phyloP scores from a whole-genome alignment of 441 rosid species.

The Gossypium laxum region DNA sequence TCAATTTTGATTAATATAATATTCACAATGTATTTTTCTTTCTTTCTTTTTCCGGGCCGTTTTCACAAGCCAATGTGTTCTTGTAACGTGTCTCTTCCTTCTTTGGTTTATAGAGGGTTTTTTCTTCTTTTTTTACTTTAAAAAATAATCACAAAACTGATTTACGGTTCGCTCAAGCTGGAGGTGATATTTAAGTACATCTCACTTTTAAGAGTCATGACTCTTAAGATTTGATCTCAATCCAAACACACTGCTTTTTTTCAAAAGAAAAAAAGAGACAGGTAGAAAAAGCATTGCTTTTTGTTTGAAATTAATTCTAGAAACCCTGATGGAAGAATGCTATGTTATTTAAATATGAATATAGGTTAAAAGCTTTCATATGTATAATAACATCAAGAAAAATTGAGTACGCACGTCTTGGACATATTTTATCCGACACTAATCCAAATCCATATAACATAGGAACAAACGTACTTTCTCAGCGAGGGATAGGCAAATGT shows the following conservation, averaged over 20 bases:
- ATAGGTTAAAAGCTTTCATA: neutral
- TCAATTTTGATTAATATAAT: neutral
- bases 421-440: neutral
- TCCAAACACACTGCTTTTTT: too few relatives aligned
- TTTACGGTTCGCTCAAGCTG: too few relatives aligned
- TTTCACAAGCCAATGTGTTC: slow-evolving; percentile 6
- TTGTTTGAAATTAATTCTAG: neutral
- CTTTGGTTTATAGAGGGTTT: neutral
- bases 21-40: too few relatives aligned
- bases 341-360: neutral
- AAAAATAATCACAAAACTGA: too few relatives aligned
- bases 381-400: too few relatives aligned
- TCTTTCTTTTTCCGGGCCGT: slow-evolving; percentile 5
- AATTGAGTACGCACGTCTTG: too few relatives aligned
- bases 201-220: too few relatives aligned
- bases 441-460: neutral
- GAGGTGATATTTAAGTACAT: too few relatives aligned
- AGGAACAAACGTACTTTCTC: neutral
- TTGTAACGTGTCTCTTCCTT: neutral
- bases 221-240: too few relatives aligned
- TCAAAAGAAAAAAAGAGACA: too few relatives aligned
- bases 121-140: neutral
- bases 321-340: neutral
- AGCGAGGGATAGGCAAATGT: neutral
- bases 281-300: neutral